Evolutionary conservation across 2,329 filamentous ascomycete species (phyloP).

Genomic region (Mariannaea sp.): DNA sequence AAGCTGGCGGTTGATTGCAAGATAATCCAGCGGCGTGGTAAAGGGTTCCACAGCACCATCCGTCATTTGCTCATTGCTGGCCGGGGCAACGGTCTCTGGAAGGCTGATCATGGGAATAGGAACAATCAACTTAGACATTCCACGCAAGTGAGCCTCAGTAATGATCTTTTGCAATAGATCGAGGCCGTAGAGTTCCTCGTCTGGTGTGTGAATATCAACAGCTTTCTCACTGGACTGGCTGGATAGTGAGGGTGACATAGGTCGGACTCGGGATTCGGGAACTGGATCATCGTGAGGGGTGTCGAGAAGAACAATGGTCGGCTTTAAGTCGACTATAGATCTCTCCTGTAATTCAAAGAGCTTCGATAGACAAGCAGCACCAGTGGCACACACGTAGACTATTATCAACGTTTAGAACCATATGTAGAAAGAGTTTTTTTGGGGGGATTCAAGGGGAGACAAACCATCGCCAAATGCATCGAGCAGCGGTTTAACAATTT

Average conservation of each 20-base stretch:
- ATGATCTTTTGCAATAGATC: constrained; percentile 60
- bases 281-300: constrained; percentile 57
- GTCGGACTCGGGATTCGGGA: constrained; percentile 40
- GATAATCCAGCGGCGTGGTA: constrained; percentile 31
- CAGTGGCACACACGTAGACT: constrained; percentile 62
- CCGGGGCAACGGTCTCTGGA: constrained; percentile 37
- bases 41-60: constrained; percentile 47
- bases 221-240: constrained; percentile 44
- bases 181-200: constrained; percentile 60
- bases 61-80: constrained; percentile 42
- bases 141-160: constrained; percentile 61
- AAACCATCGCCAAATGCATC: constrained; percentile 60
- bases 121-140: constrained; percentile 60
- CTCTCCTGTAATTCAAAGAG: constrained; percentile 58
- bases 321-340: constrained; percentile 57
- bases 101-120: constrained; percentile 59
- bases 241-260: constrained; percentile 53
- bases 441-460: too few species aligned
- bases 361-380: constrained; percentile 57
- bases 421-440: constrained; percentile 9
- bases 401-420: constrained; percentile 28
- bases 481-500: constrained; percentile 56
- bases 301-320: constrained; percentile 62
- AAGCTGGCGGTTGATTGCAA: constrained; percentile 45
- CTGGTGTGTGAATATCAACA: constrained; percentile 48